These are phyloP conservation scores for Heimioporus punctisporus DNA, from an alignment of 1,284 basidiomycete genomes.

Conservation along the genomic window DNA sequence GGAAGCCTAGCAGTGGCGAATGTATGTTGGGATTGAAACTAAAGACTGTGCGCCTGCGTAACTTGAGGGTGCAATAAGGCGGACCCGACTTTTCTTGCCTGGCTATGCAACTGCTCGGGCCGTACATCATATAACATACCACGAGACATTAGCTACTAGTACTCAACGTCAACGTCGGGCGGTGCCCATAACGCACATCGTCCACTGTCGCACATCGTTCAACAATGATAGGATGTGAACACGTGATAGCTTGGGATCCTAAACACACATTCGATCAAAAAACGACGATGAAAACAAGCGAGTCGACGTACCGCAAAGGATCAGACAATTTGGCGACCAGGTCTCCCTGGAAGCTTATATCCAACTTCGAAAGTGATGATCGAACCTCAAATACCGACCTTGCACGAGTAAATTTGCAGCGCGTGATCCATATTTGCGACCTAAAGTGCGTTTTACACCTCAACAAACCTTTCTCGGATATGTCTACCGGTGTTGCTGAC, in stretches of 20 bases:
- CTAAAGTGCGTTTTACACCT: constrained; percentile 36
- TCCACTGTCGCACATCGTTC: constrained; percentile 74
- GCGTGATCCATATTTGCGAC: constrained; percentile 79
- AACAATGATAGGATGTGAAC: constrained; percentile 75
- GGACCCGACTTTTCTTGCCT: no score
- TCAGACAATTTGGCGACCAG: constrained; percentile 64
- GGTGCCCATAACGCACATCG: constrained; percentile 82
- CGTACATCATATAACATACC: no score
- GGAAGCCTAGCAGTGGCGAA: no score
- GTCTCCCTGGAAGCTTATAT: constrained; percentile 70
- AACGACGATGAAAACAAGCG: neutral
- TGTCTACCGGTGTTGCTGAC: constrained; percentile 33
- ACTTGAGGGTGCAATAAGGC: no score
- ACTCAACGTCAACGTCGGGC: constrained; percentile 21
- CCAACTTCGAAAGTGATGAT: no score
- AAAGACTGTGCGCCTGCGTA: no score
- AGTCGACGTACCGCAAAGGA: constrained; percentile 42
- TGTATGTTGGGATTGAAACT: no score
- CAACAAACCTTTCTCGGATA: no score
- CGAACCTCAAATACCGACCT: no score
- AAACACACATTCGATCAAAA: neutral
- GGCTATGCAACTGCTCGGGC: no score
- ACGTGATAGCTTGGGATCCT: constrained; percentile 85
- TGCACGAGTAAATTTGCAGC: constrained; percentile 65
- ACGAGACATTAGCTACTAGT: no score